Base-by-base conservation (phyloP, 345 rosid species). In the Erysimum cheiranthoides region DNA sequence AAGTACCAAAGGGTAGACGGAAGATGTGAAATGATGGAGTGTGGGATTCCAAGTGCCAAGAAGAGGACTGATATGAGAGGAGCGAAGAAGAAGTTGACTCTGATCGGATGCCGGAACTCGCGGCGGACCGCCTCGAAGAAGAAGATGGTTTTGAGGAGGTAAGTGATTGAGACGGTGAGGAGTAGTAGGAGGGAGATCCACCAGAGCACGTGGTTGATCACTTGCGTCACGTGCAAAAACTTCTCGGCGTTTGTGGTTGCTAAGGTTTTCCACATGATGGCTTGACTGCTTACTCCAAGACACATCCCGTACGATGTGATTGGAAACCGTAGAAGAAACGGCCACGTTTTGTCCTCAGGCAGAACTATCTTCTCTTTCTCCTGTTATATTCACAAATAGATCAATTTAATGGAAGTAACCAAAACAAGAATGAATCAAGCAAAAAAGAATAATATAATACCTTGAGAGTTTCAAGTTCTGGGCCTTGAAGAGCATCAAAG, bases 81-180 rank as follows among this genome's bases (percentile, higher is more conserved):
- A 62, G 98, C 94, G 61, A 93, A 93, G 83, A 93, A 90, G 88
- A 91, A 93, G 83, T 93, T 93, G 80, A 89, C 87, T 11, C 98
- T 78, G 17, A 93, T 85, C 0, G 98, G 98, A 72, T 91, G 98
- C 79, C 79, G 86, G 49, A 85, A 93, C 71, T 93, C 96, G 0
- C 97, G 89, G 4, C 97, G 93, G 54, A 93, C 94, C 5, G 98
- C 98, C 74, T 91, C 97, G 14, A 89, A 91, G 86, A 73, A 91
- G 68, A 91, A 36, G 8, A 87, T 71, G 49, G 87, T 42, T 75
- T 93, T 93, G 54, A 82, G 67, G 66, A 88, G 82, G 87, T 93
- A 93, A 64, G 84, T 82, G 30, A 68, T 39, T 51, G 84, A 78
- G 35, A 93, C 84, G 36, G 66, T 30, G 53, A 62, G 43, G 9